phyloP scores from a whole-genome alignment of 2,329 filamentous ascomycete species.

The Alternaria atra region DNA sequence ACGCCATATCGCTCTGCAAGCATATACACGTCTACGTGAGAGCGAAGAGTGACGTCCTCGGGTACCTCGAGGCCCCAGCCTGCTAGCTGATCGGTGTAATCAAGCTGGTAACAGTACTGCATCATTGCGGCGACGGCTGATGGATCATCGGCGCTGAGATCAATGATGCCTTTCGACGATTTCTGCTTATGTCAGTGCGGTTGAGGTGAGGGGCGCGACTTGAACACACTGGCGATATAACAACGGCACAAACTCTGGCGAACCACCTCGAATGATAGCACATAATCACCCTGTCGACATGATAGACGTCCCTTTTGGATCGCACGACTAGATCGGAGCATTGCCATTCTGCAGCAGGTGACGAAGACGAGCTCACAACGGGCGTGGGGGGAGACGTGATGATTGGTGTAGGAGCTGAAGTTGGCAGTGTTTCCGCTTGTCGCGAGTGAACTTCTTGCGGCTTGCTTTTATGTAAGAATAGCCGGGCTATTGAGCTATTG shows the following conservation, averaged over 20 bases:
- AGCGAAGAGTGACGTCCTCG: slow-evolving; percentile 31
- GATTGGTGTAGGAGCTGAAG: slow-evolving; percentile 4
- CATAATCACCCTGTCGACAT: slow-evolving; percentile 43
- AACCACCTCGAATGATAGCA: slow-evolving; percentile 45
- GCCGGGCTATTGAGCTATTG: slow-evolving; percentile 19
- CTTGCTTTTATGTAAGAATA: slow-evolving; percentile 23
- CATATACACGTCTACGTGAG: slow-evolving; percentile 42
- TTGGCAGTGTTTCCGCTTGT: slow-evolving; percentile 5
- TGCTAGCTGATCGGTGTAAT: slow-evolving; percentile 39
- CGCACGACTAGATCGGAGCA: slow-evolving; percentile 41
- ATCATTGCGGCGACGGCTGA: slow-evolving; percentile 46
- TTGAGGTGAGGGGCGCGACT: neutral
- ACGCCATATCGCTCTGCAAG: slow-evolving; percentile 42
- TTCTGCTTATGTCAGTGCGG: slow-evolving; percentile 28
- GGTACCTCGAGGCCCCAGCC: slow-evolving; percentile 28
- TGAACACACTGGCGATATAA: slow-evolving; percentile 29
- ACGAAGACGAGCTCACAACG: neutral
- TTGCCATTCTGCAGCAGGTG: slow-evolving; percentile 22
- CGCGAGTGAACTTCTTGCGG: slow-evolving; percentile 5
- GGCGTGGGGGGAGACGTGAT: neutral
- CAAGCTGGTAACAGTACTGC: slow-evolving; percentile 44
- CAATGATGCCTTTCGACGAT: slow-evolving; percentile 35
- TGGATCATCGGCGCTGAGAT: slow-evolving; percentile 43
- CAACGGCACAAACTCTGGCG: slow-evolving; percentile 38
- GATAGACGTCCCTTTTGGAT: slow-evolving; percentile 40